Percentiles rank a stretch among this genome's conserved stretches.
phyloP scores from a whole-genome alignment of 495 filamentous ascomycete species.

The Daldinia grandis region DNA sequence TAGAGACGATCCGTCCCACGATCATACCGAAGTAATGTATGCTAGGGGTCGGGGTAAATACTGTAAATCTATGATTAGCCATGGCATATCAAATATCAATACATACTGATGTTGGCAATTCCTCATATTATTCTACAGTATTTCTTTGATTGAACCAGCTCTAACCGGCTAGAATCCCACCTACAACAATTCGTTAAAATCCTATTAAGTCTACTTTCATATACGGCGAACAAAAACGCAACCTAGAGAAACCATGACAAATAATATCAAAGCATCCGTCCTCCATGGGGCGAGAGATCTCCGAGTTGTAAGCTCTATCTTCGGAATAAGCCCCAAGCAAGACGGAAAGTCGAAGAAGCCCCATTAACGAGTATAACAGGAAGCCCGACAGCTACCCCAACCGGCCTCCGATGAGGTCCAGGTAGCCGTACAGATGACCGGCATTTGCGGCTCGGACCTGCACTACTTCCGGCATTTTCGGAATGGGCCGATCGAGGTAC shows the following conservation, averaged over 20 bases:
- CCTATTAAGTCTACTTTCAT: not conserved
- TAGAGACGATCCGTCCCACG: not conserved
- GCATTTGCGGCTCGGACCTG: conserved; percentile 74
- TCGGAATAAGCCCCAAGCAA: not conserved
- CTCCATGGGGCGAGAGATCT: conserved; percentile 75
- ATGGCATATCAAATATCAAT: not conserved
- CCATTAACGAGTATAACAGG: conserved; percentile 47
- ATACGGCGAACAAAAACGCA: not conserved
- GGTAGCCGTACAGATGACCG: conserved; percentile 65
- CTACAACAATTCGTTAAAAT: not conserved
- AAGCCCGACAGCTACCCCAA: conserved; percentile 53
- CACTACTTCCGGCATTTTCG: conserved; percentile 74
- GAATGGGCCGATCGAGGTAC: conserved; percentile 71
- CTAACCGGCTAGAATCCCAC: not conserved
- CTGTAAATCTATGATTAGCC: not conserved
- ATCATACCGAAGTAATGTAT: not conserved
- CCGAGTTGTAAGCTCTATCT: conserved; percentile 61
- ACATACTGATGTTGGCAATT: not conserved
- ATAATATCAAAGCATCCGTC: conserved; percentile 67
- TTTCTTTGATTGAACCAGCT: not conserved
- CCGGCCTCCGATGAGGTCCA: conserved; percentile 64
- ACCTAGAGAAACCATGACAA: conserved; percentile 21
- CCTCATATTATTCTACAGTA: not conserved
- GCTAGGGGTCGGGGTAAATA: not conserved
- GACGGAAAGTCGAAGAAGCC: not conserved